Base-by-base conservation (phyloP, 2,329 filamentous ascomycete genomes). In the Alternaria angustiovoidea region DNA sequence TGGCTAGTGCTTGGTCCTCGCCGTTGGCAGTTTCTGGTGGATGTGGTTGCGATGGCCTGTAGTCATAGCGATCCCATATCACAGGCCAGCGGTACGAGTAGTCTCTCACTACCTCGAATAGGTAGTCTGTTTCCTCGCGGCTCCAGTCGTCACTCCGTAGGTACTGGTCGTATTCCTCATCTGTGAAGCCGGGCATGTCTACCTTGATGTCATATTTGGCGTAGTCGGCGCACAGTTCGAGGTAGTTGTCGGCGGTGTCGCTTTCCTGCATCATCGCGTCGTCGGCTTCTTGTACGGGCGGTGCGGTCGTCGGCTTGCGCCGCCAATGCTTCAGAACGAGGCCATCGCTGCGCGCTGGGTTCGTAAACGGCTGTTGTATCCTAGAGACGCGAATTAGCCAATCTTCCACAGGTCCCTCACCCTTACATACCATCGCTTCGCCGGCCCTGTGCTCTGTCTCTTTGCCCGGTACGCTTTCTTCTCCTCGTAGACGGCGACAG, bases 41-140 rank as follows among this genome's bases (percentile, higher is more conserved):
- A 26, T 62, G 63, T 18, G 68, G 66, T 42, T 63, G 79, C 26
- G 70, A 70, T 2, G 81, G 81, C 48, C 85, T 80, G 76, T 87
- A 96, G 54, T 96, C 92, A 80, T 97, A 99, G 59, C 94, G 91
- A 78, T 99, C 95, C 84, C 90, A 92, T 61, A 99, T 92, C 16
- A 98, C 78, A 4, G 94, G 86, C 93, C 95, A 99, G 67, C 95
- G 89, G 61, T 97, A 85, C 73, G 96, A 93, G 74, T 89, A 97
- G 47, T 94, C 90, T 58, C 85, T 85, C 14, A 88, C 91, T 36
- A 94, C 77, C 3, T 87, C 82, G 75, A 98, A 86, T 64, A 99
- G 80, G 74, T 97, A 97, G 75, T 97, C 93, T 8, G 95, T 99
- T 80, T 99, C 95, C 70, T 95, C 90, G 72, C 91, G 92, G 14